These are phyloP conservation scores for Arctostaphylos glauca DNA, from an alignment of 148 eudicot genomes.

Conservation along the genomic window DNA sequence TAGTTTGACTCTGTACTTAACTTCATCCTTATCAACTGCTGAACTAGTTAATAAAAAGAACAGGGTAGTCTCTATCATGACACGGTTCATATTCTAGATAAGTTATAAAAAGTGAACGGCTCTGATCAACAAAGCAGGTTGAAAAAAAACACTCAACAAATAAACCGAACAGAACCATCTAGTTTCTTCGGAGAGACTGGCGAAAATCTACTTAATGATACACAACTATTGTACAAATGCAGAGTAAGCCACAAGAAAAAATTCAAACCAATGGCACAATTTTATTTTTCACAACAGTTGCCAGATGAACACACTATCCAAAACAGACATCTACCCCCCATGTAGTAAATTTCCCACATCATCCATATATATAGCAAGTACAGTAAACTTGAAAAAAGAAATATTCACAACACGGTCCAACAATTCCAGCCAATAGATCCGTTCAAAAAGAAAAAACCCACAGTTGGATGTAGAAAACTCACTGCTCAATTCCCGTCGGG, in stretches of 20 bases:
- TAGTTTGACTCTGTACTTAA: neutral
- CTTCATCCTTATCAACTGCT: neutral
- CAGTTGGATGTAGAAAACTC: neutral
- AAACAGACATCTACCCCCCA: neutral
- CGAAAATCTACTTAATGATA: neutral
- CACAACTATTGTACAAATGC: neutral
- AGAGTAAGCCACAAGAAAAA: neutral
- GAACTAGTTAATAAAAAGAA: neutral
- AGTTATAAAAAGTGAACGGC: neutral
- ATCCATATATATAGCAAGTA: neutral
- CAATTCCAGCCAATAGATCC: neutral
- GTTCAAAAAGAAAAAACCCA: no score
- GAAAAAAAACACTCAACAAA: neutral
- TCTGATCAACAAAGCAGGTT: neutral
- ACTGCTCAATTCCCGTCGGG: conserved; percentile 42
- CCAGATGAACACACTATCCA: neutral
- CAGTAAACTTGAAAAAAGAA: neutral
- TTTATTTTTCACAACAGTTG: neutral
- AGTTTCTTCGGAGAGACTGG: no score
- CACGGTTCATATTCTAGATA: neutral
- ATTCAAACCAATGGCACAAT: neutral
- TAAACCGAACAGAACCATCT: no score
- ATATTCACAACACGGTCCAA: neutral
- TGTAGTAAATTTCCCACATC: neutral
- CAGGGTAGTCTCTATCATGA: neutral